phyloP scores from a whole-genome alignment of 768 basidiomycete species.

The Xerocomellus amylosporus region DNA sequence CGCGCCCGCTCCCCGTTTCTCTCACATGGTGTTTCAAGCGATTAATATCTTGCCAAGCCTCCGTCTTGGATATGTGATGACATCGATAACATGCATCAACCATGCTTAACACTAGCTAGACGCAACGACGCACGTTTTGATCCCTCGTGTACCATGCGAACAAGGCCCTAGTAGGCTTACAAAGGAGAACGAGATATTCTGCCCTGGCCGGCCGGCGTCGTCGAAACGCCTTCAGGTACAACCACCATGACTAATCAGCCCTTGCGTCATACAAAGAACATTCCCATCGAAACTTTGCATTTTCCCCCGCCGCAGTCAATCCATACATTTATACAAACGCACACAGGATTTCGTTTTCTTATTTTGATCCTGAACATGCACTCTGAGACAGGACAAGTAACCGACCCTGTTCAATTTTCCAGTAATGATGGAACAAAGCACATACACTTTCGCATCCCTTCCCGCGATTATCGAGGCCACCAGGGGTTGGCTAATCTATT shows the following conservation, averaged over 20 bases:
- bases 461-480: constrained; percentile 20
- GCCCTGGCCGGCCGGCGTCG: not conserved
- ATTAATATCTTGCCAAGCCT: no score
- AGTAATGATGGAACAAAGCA: not conserved
- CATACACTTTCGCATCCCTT: not conserved
- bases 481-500: not conserved
- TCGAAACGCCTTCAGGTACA: constrained; percentile 12
- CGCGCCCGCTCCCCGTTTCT: not conserved
- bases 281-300: constrained; percentile 2
- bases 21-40: not conserved
- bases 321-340: not conserved
- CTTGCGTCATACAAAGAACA: constrained; percentile 14
- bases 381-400: constrained; percentile 1
- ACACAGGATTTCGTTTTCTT: not conserved
- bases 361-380: not conserved
- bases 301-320: constrained; percentile 11
- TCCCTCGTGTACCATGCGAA: not conserved
- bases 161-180: not conserved
- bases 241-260: constrained; percentile 6
- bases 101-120: not conserved
- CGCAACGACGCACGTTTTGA: not conserved
- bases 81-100: not conserved
- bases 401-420: not conserved
- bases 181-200: not conserved
- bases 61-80: not conserved